phyloP scores from a whole-genome alignment of 1,284 basidiomycete genomes.

The Ganoderma resinaceum region DNA sequence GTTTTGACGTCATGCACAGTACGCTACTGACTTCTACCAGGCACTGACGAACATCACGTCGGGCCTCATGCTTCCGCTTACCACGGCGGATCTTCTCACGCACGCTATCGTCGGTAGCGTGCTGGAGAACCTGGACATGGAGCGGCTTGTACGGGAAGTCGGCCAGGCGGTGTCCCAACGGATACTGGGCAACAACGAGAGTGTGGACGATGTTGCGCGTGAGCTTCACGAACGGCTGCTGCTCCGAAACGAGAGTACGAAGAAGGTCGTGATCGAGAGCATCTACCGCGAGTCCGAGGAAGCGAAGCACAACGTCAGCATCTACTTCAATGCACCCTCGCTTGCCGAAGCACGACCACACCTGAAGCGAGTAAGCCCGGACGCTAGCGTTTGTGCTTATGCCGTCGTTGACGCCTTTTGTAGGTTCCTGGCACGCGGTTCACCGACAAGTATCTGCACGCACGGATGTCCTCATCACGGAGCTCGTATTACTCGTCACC shows the following conservation, averaged over 20 bases:
- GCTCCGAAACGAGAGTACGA: slow-evolving; percentile 95
- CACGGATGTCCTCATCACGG: slow-evolving; percentile 66
- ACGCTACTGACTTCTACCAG: slow-evolving; percentile 95
- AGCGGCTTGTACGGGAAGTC: slow-evolving; percentile 93
- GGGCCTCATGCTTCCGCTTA: slow-evolving; percentile 94
- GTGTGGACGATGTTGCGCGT: slow-evolving; percentile 94
- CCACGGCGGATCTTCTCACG: slow-evolving; percentile 94
- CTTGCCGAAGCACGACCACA: slow-evolving; percentile 81
- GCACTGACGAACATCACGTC: slow-evolving; percentile 93
- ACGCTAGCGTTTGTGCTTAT: not conserved
- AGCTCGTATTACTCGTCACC: slow-evolving; percentile 58
- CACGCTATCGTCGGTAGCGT: slow-evolving; percentile 98
- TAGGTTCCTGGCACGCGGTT: slow-evolving; percentile 92
- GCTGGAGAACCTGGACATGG: slow-evolving; percentile 98
- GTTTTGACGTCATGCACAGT: slow-evolving; percentile 54
- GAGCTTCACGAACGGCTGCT: slow-evolving; percentile 93
- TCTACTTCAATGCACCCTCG: slow-evolving; percentile 81
- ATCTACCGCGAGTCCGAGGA: slow-evolving; percentile 94
- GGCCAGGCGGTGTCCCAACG: slow-evolving; percentile 93
- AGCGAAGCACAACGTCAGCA: slow-evolving; percentile 88
- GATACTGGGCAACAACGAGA: slow-evolving; percentile 88
- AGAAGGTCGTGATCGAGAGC: slow-evolving; percentile 95
- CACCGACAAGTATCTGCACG: slow-evolving; percentile 91
- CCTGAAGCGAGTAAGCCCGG: slow-evolving; percentile 75
- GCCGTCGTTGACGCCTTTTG: slow-evolving; percentile 12